Base-by-base conservation (phyloP, 805 yeast genomes). In the Metschnikowia vanudenii region DNA sequence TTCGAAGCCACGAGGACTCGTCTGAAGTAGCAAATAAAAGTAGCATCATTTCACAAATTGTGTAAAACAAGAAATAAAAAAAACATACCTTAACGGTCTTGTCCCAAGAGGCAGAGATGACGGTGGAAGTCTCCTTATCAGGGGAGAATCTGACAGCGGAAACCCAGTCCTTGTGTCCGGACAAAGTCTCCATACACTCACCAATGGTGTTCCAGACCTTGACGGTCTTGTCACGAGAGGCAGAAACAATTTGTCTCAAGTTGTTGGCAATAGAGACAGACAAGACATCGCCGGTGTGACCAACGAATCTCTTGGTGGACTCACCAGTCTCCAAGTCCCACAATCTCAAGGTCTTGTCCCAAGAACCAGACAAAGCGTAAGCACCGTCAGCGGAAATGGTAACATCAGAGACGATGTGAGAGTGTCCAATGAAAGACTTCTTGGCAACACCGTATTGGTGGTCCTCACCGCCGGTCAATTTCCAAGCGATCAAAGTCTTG, bases 11-110 rank as follows among this genome's bases (percentile, higher is more conserved):
- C 14, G 71, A 73, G 74, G 58, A 39, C 45, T 66, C 85, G 89
- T 92, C 99, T 80, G 97, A 92, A 92, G 99, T 92, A 92, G 99
- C 99, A 92, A 92, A 94, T 94, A 92, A 85, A 69, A 61, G 57
- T 54, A 62, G 73, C 96, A 88, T 88, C 96, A 88, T 64, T 79
- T 65, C 62, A 51, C 59, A 57, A 45, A 34, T 14, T 17, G 43
- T 43, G 40, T 39, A 43, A 28, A 46, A 49, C 39, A 45, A 47
- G 53, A 42, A 49, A 37, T 46, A 54, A 42, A 49, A 37, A 46
- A 54, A 49, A 89, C 97, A 80, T 89, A 92, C 99, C 91, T 94
- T 94, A 67, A 95, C 96, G 65, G 91, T 79, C 81, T 92, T 94
- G 77, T 94, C 99, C 92, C 96, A 89, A 72, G 97, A 96, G 68